Percentiles rank a stretch among this genome's conserved stretches.
Conservation (phyloP, 2,329 filamentous ascomycete genomes). For the Colletotrichum sp. region DNA sequence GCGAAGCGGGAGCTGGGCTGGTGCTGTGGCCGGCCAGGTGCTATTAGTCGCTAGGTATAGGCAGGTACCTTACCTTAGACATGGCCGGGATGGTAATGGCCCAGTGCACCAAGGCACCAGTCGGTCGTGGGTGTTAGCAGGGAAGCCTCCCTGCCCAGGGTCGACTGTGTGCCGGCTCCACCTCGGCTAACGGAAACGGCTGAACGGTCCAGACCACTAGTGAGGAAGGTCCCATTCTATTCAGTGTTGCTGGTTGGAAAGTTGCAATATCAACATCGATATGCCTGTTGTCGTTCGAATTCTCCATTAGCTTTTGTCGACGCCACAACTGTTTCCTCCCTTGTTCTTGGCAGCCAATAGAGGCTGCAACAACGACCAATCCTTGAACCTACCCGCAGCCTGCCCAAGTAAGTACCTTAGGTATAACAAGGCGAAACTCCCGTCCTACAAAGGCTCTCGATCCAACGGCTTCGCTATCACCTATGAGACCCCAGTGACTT, state of each 20-base stretch:
- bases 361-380: background rate
- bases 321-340: background rate
- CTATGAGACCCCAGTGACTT: background rate
- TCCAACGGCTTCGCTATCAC: background rate
- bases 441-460: background rate
- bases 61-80: background rate
- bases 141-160: background rate
- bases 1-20: constrained; percentile 6
- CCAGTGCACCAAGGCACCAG: background rate
- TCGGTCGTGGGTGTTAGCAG: constrained; percentile 1
- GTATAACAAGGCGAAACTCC: background rate
- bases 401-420: background rate
- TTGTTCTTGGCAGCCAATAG: background rate
- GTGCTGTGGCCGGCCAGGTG: background rate
- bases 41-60: background rate
- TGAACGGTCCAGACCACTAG: background rate
- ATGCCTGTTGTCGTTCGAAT: background rate
- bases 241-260: background rate
- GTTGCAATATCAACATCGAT: background rate
- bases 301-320: background rate
- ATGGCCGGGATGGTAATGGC: background rate
- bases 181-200: constrained; percentile 10
- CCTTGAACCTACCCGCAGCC: background rate
- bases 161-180: background rate
- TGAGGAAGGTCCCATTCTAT: background rate